Evolutionary conservation across 2,329 filamentous ascomycete genomes (phyloP).

Genomic region (Microsporum ferrugineum): DNA sequence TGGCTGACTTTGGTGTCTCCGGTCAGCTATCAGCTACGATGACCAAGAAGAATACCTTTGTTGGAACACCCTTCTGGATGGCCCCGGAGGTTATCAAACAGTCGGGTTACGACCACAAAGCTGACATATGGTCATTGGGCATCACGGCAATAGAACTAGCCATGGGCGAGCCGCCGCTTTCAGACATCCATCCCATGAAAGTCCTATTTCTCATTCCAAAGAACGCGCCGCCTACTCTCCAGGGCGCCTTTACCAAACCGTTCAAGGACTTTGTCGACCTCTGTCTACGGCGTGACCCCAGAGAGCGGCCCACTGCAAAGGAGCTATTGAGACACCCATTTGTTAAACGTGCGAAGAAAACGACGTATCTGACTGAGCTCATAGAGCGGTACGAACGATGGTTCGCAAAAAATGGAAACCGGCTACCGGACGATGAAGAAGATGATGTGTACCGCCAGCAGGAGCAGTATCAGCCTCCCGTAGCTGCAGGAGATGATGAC

Average conservation of each 20-base stretch:
- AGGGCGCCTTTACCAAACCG: conserved; percentile 67
- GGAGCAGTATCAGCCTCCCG: conserved; percentile 27
- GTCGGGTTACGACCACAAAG: conserved; percentile 94
- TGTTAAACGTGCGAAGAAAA: conserved; percentile 83
- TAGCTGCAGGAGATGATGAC: conserved; percentile 59
- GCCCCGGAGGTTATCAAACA: conserved; percentile 98
- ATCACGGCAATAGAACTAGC: conserved; percentile 90
- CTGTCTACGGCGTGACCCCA: conserved; percentile 79
- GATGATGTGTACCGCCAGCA: conserved; percentile 32
- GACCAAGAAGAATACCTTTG: conserved; percentile 99
- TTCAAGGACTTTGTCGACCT: conserved; percentile 78
- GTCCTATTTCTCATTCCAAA: conserved; percentile 94
- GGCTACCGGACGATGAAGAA: conserved; percentile 56
- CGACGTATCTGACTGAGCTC: conserved; percentile 88
- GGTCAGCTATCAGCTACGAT: conserved; percentile 94
- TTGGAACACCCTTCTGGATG: conserved; percentile 99
- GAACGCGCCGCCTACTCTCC: conserved; percentile 71
- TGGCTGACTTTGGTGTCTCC: conserved; percentile 94
- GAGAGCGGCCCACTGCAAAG: conserved; percentile 73
- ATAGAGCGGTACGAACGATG: conserved; percentile 85
- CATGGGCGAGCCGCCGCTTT: conserved; percentile 84
- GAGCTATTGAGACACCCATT: conserved; percentile 85
- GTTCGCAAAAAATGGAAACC: conserved; percentile 66
- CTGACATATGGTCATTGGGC: conserved; percentile 92
- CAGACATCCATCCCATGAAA: conserved; percentile 97